Evolutionary conservation across 2,329 filamentous ascomycete species (phyloP), one percentile per base, ranked within the genome.

Genomic region (Penicillium expansum): DNA sequence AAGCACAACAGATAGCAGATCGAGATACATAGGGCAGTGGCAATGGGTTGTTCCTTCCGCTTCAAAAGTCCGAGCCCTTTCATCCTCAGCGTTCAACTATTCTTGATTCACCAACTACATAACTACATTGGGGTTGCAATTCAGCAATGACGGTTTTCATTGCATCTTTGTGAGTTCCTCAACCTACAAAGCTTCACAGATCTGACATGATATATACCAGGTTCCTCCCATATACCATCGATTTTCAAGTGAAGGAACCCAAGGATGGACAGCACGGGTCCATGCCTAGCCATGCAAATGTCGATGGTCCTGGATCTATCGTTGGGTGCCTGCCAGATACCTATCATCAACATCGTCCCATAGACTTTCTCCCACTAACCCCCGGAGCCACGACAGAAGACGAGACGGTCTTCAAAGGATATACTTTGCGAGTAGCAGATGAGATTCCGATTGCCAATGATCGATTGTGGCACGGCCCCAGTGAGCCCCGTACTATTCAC

Each of bases 401-500:
- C 39, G 74, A 76, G 56, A 71, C 65, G 42, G 71, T 76, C 55
- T 76, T 77, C 63, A 72, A 69, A 32, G 63, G 65, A 27, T 73
- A 74, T 39, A 64, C 63, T 18, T 69, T 62, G 10, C 65, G 59
- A 5, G 61, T 61, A 16, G 66, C 67, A 18, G 62, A 64, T 16
- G 69, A 72, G 45, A 67, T 71, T 14, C 63, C 64, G 1, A 58
- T 52, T 9, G 63, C 67, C 30, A 69, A 74, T 58, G 69, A 68
- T 24, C 68, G 71, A 33, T 65, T 66, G 7, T 68, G 62, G 1
- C 69, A 70, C 11, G 64, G 69, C n/a, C 69, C 68, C 29, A 87
- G 84, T 60, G 91, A 95, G 67, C 85, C 88, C 30, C 83, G 88
- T 63, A 84, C 88, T 4, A 84, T 89, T n/a, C 84, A 85, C 52